A percentile compares a stretch with the other conserved stretches of the same genome.
Evolutionary conservation across 352 stramenopile genomes (phyloP).

Genomic region (Phytopythium delawarense): DNA sequence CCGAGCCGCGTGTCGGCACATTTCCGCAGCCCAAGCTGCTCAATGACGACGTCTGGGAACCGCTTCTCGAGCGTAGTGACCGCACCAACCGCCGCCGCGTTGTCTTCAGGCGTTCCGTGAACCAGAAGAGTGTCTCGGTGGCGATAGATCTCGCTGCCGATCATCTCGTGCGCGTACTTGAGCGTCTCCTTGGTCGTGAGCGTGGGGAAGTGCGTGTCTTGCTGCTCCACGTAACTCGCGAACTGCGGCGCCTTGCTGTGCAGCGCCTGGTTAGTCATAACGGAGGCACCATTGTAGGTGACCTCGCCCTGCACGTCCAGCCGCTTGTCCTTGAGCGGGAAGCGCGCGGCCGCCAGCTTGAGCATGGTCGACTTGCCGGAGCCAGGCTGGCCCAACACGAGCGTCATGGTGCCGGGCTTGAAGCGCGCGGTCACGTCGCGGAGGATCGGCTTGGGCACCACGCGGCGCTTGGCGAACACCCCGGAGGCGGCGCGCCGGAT

Average conservation of each 20-base stretch:
- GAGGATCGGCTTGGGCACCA: slow-evolving; percentile 21
- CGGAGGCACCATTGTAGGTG: slow-evolving; percentile 17
- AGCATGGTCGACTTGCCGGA: slow-evolving; percentile 39
- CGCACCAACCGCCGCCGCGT: slow-evolving; percentile 17
- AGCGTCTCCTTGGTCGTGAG: slow-evolving; percentile 67
- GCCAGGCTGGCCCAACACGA: slow-evolving; percentile 22
- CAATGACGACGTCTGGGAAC: slow-evolving; percentile 41
- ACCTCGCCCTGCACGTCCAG: slow-evolving; percentile 18
- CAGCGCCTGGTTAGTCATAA: slow-evolving; percentile 5
- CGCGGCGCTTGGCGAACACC: slow-evolving; percentile 10
- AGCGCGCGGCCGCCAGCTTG: slow-evolving; percentile 23
- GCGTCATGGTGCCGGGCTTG: slow-evolving; percentile 20
- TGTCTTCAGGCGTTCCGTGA: slow-evolving; percentile 19
- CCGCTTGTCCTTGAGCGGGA: slow-evolving; percentile 17
- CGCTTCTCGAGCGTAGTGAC: slow-evolving; percentile 20
- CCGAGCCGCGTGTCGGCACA: slow-evolving; percentile 45
- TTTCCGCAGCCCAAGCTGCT: slow-evolving; percentile 36
- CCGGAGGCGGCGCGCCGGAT: slow-evolving; percentile 6
- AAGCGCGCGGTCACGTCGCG: slow-evolving; percentile 18
- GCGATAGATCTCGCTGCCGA: slow-evolving; percentile 15
- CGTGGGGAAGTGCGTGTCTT: slow-evolving; percentile 78
- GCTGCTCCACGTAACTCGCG: slow-evolving; percentile 24
- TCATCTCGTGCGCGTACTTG: slow-evolving; percentile 65
- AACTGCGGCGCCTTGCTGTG: slow-evolving; percentile 10
- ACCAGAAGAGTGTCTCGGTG: slow-evolving; percentile 14